Percentiles rank a stretch among this genome's conserved stretches.
Evolutionary conservation across 805 yeast genomes (phyloP).

Genomic region (Starmera dryadoides): DNA sequence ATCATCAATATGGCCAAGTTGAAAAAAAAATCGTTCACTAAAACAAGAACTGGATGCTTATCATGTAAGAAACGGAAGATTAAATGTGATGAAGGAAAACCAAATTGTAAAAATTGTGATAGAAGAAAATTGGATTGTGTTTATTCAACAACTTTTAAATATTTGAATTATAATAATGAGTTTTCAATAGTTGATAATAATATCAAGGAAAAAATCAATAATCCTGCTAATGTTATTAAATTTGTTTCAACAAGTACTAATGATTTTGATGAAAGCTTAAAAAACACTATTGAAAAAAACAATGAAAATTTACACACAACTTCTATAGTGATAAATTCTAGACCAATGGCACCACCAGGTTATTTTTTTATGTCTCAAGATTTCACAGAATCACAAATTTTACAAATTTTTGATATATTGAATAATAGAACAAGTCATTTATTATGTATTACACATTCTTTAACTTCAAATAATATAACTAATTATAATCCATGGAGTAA

Average conservation of each 20-base stretch:
- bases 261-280: too few species aligned
- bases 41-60: slow-evolving; percentile 47
- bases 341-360: neutral
- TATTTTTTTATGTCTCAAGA: neutral
- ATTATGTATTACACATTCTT: slow-evolving; percentile 50
- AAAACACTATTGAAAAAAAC: slow-evolving; percentile 50
- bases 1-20: too few species aligned
- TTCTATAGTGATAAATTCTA: neutral
- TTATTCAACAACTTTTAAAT: slow-evolving; percentile 54
- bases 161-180: neutral
- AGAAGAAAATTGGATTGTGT: slow-evolving; percentile 53
- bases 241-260: too few species aligned
- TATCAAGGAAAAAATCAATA: too few species aligned
- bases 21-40: slow-evolving; percentile 4
- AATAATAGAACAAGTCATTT: slow-evolving; percentile 39
- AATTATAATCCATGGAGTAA: slow-evolving; percentile 65
- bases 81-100: slow-evolving; percentile 64
- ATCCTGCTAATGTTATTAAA: too few species aligned
- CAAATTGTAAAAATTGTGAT: slow-evolving; percentile 47
- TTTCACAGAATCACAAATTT: slow-evolving; percentile 8
- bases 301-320: slow-evolving; percentile 43
- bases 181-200: too few species aligned
- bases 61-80: slow-evolving; percentile 58
- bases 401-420: slow-evolving; percentile 25
- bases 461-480: slow-evolving; percentile 43